phyloP scores from a whole-genome alignment of 768 basidiomycete genomes.

The Boletus bicolor region DNA sequence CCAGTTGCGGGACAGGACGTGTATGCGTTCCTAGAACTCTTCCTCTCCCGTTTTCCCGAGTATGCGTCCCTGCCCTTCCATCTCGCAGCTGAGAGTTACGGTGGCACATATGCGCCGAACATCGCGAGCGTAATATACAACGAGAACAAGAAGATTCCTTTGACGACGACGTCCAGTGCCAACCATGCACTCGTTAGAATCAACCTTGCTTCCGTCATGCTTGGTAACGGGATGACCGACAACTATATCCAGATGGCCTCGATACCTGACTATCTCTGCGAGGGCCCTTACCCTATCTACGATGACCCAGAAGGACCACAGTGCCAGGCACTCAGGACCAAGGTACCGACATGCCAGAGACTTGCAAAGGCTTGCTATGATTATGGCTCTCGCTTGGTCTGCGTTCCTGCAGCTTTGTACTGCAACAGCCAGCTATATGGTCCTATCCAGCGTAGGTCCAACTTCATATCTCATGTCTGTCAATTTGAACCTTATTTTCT shows the following conservation, averaged over 20 bases:
- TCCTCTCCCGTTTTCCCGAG: slow-evolving; percentile 71
- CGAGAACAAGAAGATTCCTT: slow-evolving; percentile 60
- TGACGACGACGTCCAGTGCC: slow-evolving; percentile 41
- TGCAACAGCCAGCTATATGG: slow-evolving; percentile 73
- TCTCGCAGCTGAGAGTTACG: slow-evolving; percentile 77
- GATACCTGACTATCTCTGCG: slow-evolving; percentile 80
- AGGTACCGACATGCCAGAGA: slow-evolving; percentile 71
- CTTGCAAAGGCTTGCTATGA: slow-evolving; percentile 71
- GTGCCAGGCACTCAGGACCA: slow-evolving; percentile 59
- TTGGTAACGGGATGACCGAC: slow-evolving; percentile 87
- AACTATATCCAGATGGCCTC: slow-evolving; percentile 77
- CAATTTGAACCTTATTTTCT: not conserved
- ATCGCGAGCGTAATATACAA: slow-evolving; percentile 81
- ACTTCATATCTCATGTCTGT: not conserved
- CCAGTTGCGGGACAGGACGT: slow-evolving; percentile 90
- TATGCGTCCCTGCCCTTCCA: slow-evolving; percentile 73
- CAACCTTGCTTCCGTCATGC: slow-evolving; percentile 78
- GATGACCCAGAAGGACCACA: slow-evolving; percentile 64
- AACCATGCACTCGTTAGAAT: slow-evolving; percentile 52
- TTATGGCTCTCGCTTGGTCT: slow-evolving; percentile 56
- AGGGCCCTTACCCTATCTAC: slow-evolving; percentile 80
- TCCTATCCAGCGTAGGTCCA: slow-evolving; percentile 62
- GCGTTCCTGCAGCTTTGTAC: slow-evolving; percentile 73
- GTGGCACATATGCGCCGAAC: slow-evolving; percentile 79
- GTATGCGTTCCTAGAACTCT: slow-evolving; percentile 78